These are phyloP conservation scores for Botrytis paeoniae DNA, from an alignment of 2,329 filamentous ascomycete species.

Conservation along the genomic window DNA sequence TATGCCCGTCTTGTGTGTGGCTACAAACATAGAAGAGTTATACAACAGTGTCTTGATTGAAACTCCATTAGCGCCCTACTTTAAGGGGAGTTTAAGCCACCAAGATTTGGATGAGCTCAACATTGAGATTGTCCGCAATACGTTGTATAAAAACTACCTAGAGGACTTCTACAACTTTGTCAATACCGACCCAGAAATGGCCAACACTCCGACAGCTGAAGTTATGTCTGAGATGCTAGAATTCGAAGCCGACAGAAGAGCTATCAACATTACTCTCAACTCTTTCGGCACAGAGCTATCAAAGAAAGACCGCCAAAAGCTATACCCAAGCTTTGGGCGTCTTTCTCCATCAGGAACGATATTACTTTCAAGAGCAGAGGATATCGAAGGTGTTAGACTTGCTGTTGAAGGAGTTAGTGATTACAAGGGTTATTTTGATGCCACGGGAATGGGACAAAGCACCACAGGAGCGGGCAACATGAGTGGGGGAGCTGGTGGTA, in stretches of 20 bases:
- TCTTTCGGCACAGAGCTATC: conserved; percentile 95
- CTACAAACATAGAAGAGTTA: conserved; percentile 96
- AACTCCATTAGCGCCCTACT: conserved; percentile 92
- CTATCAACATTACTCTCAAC: conserved; percentile 99
- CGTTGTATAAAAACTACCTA: conserved; percentile 98
- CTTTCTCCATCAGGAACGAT: conserved; percentile 91
- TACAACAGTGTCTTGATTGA: conserved; percentile 98
- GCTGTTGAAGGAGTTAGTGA: conserved; percentile 91
- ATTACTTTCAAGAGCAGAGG: conserved; percentile 92
- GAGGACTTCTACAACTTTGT: conserved; percentile 97
- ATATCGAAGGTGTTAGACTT: conserved; percentile 87
- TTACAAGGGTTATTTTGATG: conserved; percentile 95
- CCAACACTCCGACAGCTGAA: conserved; percentile 83
- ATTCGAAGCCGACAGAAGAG: conserved; percentile 93
- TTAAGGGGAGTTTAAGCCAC: conserved; percentile 94
- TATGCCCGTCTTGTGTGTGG: conserved; percentile 95
- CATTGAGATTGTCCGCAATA: conserved; percentile 98
- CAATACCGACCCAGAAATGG: conserved; percentile 82
- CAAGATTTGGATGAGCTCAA: conserved; percentile 98
- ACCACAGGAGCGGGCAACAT: conserved; percentile 77
- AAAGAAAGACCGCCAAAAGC: conserved; percentile 91
- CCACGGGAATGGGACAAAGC: conserved; percentile 74
- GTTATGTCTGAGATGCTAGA: conserved; percentile 95
- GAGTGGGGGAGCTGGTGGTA: conserved; percentile 72
- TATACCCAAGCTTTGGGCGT: conserved; percentile 89